Base-by-base conservation (phyloP, 148 eudicot species). In the Persicaria maculosa region DNA sequence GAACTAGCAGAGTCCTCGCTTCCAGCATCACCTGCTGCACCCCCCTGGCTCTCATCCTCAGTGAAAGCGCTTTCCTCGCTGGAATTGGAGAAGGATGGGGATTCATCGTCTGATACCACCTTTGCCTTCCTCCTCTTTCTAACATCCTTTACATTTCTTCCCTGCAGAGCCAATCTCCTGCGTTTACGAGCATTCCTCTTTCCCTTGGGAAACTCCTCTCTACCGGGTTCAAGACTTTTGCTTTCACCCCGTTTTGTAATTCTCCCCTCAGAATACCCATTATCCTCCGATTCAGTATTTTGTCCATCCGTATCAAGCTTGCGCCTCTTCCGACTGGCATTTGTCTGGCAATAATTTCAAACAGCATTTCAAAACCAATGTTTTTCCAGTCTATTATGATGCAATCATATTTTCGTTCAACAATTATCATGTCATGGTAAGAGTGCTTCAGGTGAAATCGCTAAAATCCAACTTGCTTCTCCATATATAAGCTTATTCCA, bases 121-220 rank as follows among this genome's bases (percentile, higher is more conserved):
- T 80, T 87, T 53, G 81, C 82, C 79, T 88, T 88, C 43, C 81
- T 88, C 58, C 84, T 81, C 69, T 85, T 88, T 80, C 89, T 82
- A 43, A 83, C 84, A 74, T 86, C 91, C 74, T 85, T 88, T 4
- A 86, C 77, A 45, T 85, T 85, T 81, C 88, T 87, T 52, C 93
- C 92, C 74, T 78, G 88, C 64, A 85, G 74, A 55, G 93, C 86
- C 57, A 87, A 81, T 70, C 93, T 81, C 83, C 90, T 86, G 58
- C 91, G 84, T 46, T 90, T 91, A 67, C 96, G 85, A 65, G 90
- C 92, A 74, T 92, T 87, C 61, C 93, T 81, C 80, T 93, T 92
- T 50, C 98, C 92, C 82, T 87, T 95, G 0, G 96, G 93, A 69
- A 85, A 85, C 11, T 91, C 96, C 74, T 90, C 97, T 67, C 79